phyloP scores from a whole-genome alignment of 2,329 filamentous ascomycete genomes.

The Tympanopsis confertula region DNA sequence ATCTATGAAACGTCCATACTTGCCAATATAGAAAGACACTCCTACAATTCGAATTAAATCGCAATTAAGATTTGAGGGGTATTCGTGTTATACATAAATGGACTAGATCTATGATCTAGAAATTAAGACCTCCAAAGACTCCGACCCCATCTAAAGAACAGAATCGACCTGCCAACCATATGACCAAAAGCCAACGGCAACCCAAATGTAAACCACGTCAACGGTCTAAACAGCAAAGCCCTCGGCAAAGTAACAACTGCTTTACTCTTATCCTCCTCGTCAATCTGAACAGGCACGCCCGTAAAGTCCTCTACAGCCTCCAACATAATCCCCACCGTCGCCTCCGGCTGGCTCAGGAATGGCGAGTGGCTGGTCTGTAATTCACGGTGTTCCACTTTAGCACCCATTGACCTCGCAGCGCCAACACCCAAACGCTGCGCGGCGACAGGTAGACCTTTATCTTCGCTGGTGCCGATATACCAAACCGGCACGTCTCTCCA shows the following conservation, averaged over 20 bases:
- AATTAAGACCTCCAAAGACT: slow-evolving; percentile 8
- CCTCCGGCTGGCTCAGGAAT: slow-evolving; percentile 30
- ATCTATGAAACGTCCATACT: too few relatives aligned
- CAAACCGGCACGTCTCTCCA: slow-evolving; percentile 34
- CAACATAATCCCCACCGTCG: slow-evolving; percentile 22
- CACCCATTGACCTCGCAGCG: slow-evolving; percentile 24
- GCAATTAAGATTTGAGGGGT: too few relatives aligned
- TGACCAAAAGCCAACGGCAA: slow-evolving; percentile 10
- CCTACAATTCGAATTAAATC: too few relatives aligned
- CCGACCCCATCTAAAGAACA: slow-evolving; percentile 9
- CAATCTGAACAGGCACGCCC: not conserved
- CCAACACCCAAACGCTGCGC: slow-evolving; percentile 23
- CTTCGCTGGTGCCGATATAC: slow-evolving; percentile 30
- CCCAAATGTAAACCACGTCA: slow-evolving; percentile 8
- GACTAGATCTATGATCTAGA: too few relatives aligned
- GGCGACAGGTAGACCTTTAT: slow-evolving; percentile 24
- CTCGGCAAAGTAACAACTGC: slow-evolving; percentile 3
- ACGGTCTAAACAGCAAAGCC: slow-evolving; percentile 6
- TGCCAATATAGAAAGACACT: too few relatives aligned
- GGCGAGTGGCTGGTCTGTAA: slow-evolving; percentile 33
- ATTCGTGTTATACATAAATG: too few relatives aligned
- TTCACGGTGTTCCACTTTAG: slow-evolving; percentile 22
- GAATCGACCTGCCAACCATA: slow-evolving; percentile 8
- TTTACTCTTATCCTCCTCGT: not conserved
- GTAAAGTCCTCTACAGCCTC: slow-evolving; percentile 21